These are phyloP conservation scores for Pythium diclinum DNA, from an alignment of 352 stramenopile species.

Conservation along the genomic window DNA sequence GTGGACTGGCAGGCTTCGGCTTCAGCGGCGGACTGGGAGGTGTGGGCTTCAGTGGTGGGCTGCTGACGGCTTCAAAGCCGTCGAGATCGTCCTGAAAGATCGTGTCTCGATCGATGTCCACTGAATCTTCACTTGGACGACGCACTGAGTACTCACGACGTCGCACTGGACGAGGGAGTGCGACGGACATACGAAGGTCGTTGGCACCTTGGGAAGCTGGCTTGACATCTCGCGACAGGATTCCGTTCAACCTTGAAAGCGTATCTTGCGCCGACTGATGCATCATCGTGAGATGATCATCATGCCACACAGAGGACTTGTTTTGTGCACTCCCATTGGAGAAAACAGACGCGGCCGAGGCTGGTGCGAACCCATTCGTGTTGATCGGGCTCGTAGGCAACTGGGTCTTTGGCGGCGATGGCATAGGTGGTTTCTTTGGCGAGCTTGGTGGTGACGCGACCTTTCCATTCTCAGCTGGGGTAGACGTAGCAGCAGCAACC, in stretches of 20 bases:
- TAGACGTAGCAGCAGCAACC: neutral
- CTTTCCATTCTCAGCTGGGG: neutral
- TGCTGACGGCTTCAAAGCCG: conserved; percentile 2
- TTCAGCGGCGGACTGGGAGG: neutral
- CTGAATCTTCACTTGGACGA: conserved; percentile 25
- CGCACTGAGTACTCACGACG: conserved; percentile 60
- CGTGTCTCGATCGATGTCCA: conserved; percentile 59
- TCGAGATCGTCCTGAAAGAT: conserved; percentile 56
- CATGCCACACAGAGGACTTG: conserved; percentile 27
- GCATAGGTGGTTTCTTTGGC: neutral
- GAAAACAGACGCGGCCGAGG: conserved; percentile 1
- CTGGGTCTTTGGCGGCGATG: conserved; percentile 12
- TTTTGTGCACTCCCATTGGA: conserved; percentile 14
- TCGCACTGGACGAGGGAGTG: conserved; percentile 52
- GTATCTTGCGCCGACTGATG: conserved; percentile 65
- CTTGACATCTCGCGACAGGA: conserved; percentile 36
- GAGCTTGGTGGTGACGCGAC: neutral
- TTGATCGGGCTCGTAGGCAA: conserved; percentile 52
- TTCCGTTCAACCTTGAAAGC: conserved; percentile 57
- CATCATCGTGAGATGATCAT: conserved; percentile 54
- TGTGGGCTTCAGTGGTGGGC: neutral
- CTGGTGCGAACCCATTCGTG: conserved; percentile 11
- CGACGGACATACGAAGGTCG: conserved; percentile 52
- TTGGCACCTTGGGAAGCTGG: neutral
- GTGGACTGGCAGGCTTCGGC: neutral